A percentile compares a stretch with the other conserved stretches of the same genome.
These are phyloP conservation scores for Ceratocystis albifundus DNA, from an alignment of 2,329 filamentous ascomycete genomes.

Conservation along the genomic window DNA sequence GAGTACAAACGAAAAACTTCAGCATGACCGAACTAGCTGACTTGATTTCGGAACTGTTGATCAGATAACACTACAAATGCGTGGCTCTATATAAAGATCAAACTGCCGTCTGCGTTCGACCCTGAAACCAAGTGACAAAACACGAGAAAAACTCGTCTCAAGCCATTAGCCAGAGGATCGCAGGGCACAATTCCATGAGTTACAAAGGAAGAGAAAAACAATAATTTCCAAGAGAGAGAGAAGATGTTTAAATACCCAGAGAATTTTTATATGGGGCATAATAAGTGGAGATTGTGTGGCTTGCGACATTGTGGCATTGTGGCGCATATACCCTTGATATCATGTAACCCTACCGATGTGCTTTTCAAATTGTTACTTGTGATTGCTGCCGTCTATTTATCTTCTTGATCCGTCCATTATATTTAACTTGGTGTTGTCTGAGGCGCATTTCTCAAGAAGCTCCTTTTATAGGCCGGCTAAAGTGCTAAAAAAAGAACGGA, in stretches of 20 bases:
- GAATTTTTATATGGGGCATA: too few relatives aligned
- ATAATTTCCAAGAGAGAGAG: too few relatives aligned
- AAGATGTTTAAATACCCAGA: too few relatives aligned
- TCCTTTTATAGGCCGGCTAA: not conserved
- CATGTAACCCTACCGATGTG: too few relatives aligned
- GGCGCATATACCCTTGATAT: too few relatives aligned
- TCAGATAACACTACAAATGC: conserved; percentile 69
- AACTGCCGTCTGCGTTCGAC: conserved; percentile 73
- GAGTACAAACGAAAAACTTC: conserved; percentile 6
- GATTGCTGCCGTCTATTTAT: not conserved
- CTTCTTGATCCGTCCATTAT: not conserved
- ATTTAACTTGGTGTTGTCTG: not conserved
- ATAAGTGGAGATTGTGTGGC: too few relatives aligned
- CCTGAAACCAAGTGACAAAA: conserved; percentile 14
- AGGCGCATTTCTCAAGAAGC: not conserved
- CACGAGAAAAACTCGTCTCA: not conserved
- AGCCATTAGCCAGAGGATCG: conserved; percentile 50
- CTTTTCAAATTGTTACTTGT: not conserved
- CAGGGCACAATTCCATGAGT: conserved; percentile 75
- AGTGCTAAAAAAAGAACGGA: conserved; percentile 4
- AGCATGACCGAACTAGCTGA: conserved; percentile 4
- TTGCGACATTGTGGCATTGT: too few relatives aligned
- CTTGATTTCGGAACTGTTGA: conserved; percentile 80
- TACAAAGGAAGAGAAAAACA: conserved; percentile 32
- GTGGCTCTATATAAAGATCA: conserved; percentile 74